Conservation (phyloP, 73 alveolate species). For the Tetrahymena borealis region DNA sequence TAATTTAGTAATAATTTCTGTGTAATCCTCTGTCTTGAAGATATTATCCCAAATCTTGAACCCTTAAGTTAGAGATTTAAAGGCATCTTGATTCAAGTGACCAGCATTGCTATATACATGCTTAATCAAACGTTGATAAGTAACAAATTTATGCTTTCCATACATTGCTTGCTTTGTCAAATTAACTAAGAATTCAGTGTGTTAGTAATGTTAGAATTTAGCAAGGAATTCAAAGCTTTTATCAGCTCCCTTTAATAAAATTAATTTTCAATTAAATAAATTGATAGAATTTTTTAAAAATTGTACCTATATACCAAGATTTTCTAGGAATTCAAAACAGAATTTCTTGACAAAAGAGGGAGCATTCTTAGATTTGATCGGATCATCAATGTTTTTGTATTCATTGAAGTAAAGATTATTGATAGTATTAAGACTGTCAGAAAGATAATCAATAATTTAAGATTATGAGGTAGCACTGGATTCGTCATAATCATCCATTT, state of each 20-base stretch:
- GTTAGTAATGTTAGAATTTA: conserved; percentile 20
- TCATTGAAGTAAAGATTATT: neutral
- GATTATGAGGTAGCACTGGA: neutral
- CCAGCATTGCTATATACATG: neutral
- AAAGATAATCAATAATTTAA: neutral
- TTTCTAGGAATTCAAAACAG: neutral
- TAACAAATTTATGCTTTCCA: conserved; percentile 34
- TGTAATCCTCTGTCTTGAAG: neutral
- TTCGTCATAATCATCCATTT: neutral
- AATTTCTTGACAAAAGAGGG: neutral
- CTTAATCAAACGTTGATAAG: conserved; percentile 14
- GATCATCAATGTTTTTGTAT: neutral
- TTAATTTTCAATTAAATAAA: neutral
- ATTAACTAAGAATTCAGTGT: conserved; percentile 13
- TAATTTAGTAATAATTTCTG: neutral
- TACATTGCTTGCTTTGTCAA: conserved; percentile 20
- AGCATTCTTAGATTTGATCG: neutral
- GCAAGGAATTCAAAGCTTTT: conserved; percentile 19
- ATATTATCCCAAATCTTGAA: conserved; percentile 7
- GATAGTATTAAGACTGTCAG: neutral
- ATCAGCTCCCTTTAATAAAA: conserved; percentile 13
- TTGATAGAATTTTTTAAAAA: neutral
- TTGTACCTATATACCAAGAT: neutral
- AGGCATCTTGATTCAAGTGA: neutral
- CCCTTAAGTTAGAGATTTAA: neutral